These are phyloP conservation scores for Calonectria henricotiae DNA, from an alignment of 2,329 filamentous ascomycete genomes.

Conservation along the genomic window DNA sequence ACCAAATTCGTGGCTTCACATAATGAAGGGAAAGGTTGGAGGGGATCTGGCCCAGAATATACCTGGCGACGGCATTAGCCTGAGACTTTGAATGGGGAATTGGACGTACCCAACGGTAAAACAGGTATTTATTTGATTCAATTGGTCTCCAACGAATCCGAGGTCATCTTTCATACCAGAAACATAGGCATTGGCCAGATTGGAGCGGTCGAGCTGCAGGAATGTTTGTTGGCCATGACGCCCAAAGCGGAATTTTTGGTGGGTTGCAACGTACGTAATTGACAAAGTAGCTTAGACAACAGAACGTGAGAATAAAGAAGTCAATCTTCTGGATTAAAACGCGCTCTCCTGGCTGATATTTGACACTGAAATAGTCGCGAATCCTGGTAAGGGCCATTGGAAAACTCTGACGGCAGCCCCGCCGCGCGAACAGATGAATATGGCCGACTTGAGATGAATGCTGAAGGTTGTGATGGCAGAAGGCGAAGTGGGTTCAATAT, in stretches of 20 bases:
- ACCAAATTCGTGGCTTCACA: constrained; percentile 75
- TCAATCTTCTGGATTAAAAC: constrained; percentile 73
- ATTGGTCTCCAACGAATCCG: constrained; percentile 64
- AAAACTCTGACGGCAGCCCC: not conserved
- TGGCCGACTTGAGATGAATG: not conserved
- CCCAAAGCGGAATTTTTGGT: not conserved
- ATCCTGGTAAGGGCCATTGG: constrained; percentile 42
- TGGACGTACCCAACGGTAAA: constrained; percentile 57
- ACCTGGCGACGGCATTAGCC: constrained; percentile 46
- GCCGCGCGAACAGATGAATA: not conserved
- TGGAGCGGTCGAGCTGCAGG: constrained; percentile 58
- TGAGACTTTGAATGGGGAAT: too few relatives aligned
- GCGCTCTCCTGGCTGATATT: constrained; percentile 60
- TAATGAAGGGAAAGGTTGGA: constrained; percentile 76
- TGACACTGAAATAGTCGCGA: constrained; percentile 56
- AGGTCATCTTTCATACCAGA: constrained; percentile 66
- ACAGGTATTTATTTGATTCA: constrained; percentile 59
- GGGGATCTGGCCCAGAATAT: constrained; percentile 73
- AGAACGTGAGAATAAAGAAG: constrained; percentile 77
- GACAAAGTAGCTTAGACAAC: constrained; percentile 72
- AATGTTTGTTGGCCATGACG: not conserved
- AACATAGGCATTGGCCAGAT: constrained; percentile 61
- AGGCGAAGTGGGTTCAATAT: not conserved
- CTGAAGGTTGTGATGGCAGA: not conserved
- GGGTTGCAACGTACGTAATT: constrained; percentile 64